Evolutionary conservation across 352 stramenopile genomes (phyloP).

Genomic region (Phytophthora melonis): DNA sequence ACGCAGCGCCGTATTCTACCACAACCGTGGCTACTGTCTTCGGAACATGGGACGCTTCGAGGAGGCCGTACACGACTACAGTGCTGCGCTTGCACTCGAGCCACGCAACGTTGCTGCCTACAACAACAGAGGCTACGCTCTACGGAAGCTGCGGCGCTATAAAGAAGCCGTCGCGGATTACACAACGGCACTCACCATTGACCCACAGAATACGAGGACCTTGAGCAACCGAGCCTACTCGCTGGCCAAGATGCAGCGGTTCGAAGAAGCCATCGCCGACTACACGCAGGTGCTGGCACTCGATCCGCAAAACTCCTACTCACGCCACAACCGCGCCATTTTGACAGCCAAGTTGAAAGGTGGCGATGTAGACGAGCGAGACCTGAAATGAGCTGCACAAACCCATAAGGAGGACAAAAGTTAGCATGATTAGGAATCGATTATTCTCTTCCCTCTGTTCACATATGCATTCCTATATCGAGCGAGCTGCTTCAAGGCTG

Average conservation of each 20-base stretch:
- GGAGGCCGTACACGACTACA: constrained; percentile 75
- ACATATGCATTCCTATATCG: constrained; percentile 13
- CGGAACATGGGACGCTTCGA: constrained; percentile 83
- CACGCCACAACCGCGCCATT: constrained; percentile 88
- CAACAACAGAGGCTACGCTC: constrained; percentile 89
- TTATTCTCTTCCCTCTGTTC: constrained; percentile 10
- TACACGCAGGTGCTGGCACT: constrained; percentile 80
- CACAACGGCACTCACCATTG: constrained; percentile 68
- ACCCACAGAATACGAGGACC: constrained; percentile 81
- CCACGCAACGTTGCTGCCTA: constrained; percentile 78
- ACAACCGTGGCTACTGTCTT: constrained; percentile 90
- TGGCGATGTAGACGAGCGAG: constrained; percentile 39
- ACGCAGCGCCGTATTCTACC: constrained; percentile 79
- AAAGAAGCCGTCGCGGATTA: constrained; percentile 83
- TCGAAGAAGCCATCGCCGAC: constrained; percentile 72
- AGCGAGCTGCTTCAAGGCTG: neutral
- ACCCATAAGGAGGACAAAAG: neutral
- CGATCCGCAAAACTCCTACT: constrained; percentile 82
- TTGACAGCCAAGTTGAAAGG: constrained; percentile 79
- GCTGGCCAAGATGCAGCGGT: constrained; percentile 81
- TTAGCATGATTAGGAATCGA: constrained; percentile 12
- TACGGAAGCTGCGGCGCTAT: constrained; percentile 77
- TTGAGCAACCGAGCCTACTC: constrained; percentile 90
- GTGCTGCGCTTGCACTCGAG: constrained; percentile 66
- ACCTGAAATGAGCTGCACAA: constrained; percentile 40